Percentiles rank a stretch among this genome's conserved stretches.
Evolutionary conservation across 345 rosid species (phyloP).

Genomic region (Eucalyptus marginata): DNA sequence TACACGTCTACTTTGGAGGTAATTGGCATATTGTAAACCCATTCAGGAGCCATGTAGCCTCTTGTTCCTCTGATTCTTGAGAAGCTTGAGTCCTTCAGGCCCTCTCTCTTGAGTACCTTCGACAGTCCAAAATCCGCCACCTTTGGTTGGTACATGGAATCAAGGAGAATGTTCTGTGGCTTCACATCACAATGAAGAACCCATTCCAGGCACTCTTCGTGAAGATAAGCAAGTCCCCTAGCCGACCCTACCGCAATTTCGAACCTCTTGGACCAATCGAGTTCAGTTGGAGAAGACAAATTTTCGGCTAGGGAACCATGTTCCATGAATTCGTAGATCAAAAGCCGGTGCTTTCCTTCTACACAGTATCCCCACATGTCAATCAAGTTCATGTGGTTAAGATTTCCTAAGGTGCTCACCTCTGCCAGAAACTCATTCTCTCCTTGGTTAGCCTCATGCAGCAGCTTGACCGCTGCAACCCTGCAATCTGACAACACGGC

Average conservation of each 20-base stretch:
- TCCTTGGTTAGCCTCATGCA: background rate
- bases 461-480: background rate
- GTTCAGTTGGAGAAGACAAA: background rate
- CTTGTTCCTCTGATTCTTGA: background rate
- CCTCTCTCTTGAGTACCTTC: background rate
- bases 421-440: background rate
- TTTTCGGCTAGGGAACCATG: background rate
- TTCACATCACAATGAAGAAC: background rate
- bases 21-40: constrained; percentile 2
- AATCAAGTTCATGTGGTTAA: background rate
- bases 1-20: constrained; percentile 23
- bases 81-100: background rate
- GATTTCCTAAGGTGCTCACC: background rate
- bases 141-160: background rate
- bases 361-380: background rate
- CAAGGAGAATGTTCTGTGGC: background rate
- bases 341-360: background rate
- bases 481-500: background rate
- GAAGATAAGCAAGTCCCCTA: background rate
- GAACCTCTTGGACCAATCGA: background rate
- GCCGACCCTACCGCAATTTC: background rate
- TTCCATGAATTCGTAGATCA: background rate
- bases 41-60: background rate
- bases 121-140: background rate
- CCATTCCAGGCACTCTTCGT: background rate